Evolutionary conservation across 2,329 filamentous ascomycete genomes (phyloP).

Genomic region (Blumeriella jaapii): DNA sequence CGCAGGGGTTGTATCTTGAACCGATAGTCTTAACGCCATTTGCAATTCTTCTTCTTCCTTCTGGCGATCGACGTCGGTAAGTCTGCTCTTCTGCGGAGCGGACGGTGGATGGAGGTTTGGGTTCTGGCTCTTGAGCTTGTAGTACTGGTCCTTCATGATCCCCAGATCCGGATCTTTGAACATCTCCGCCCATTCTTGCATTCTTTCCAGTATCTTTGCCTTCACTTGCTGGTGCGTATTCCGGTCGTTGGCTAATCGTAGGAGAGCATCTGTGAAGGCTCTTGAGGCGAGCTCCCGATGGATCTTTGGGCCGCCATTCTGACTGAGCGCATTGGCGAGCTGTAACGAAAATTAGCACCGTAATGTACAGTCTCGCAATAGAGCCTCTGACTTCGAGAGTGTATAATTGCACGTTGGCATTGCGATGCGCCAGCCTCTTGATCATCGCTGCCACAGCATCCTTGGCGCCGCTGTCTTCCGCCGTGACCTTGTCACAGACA

Average conservation of each 20-base stretch:
- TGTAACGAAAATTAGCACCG: slow-evolving; percentile 25
- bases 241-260: slow-evolving; percentile 83
- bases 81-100: slow-evolving; percentile 83
- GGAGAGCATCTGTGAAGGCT: slow-evolving; percentile 78
- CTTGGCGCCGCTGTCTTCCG: slow-evolving; percentile 39
- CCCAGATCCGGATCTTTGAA: slow-evolving; percentile 86
- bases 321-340: slow-evolving; percentile 60
- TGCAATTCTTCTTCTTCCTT: slow-evolving; percentile 97
- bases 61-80: slow-evolving; percentile 79
- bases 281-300: slow-evolving; percentile 61
- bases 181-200: slow-evolving; percentile 95
- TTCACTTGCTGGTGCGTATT: slow-evolving; percentile 97
- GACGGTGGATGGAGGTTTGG: slow-evolving; percentile 84
- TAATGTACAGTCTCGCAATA: slow-evolving; percentile 1
- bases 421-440: slow-evolving; percentile 61
- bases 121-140: slow-evolving; percentile 72
- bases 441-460: slow-evolving; percentile 62
- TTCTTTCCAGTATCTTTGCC: slow-evolving; percentile 89
- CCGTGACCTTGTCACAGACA: slow-evolving; percentile 31
- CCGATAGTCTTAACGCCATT: slow-evolving; percentile 84
- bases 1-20: slow-evolving; percentile 72
- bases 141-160: slow-evolving; percentile 94
- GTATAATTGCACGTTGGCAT: slow-evolving; percentile 70
- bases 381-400: slow-evolving; percentile 45
- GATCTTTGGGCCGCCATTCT: slow-evolving; percentile 59